phyloP scores from a whole-genome alignment of 1,284 basidiomycete genomes.

The Fomitopsis pinicola region DNA sequence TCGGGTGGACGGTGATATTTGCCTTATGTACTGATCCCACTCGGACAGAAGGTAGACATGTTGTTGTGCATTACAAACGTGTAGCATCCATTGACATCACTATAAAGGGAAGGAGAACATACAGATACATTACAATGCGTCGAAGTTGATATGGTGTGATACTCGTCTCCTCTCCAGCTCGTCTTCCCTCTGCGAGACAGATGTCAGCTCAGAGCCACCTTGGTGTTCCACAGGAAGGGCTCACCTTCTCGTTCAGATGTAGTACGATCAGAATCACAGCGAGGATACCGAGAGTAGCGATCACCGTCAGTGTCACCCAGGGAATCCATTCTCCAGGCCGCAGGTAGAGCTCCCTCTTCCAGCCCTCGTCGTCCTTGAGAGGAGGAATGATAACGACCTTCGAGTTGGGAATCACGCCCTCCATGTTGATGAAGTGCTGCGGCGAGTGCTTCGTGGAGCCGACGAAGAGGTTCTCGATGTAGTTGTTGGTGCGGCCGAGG shows the following conservation, averaged over 20 bases:
- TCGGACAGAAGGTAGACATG: neutral
- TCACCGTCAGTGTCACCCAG: conserved; percentile 88
- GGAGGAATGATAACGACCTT: conserved; percentile 94
- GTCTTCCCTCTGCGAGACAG: conserved; percentile 72
- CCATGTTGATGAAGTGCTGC: conserved; percentile 84
- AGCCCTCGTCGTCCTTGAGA: conserved; percentile 46
- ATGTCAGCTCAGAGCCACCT: neutral
- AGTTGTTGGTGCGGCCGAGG: conserved; percentile 98
- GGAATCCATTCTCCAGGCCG: conserved; percentile 97
- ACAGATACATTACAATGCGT: conserved; percentile 64
- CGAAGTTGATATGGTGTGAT: conserved; percentile 96
- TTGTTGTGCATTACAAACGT: conserved; percentile 6
- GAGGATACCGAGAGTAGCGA: conserved; percentile 71
- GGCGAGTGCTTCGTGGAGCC: conserved; percentile 76
- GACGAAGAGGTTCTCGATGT: conserved; percentile 95
- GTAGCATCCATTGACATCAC: conserved; percentile 4
- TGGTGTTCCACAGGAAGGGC: conserved; percentile 16
- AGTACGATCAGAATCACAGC: conserved; percentile 83
- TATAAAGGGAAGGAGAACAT: neutral
- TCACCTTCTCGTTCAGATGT: conserved; percentile 88
- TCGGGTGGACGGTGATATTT: neutral
- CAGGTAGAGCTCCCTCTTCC: conserved; percentile 90
- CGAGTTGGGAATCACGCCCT: conserved; percentile 96
- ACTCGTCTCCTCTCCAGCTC: conserved; percentile 84
- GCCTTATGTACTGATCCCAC: no score